Evolutionary conservation across 371 early-diverging fungal species (phyloP).

Genomic region (Mortierella sp.): DNA sequence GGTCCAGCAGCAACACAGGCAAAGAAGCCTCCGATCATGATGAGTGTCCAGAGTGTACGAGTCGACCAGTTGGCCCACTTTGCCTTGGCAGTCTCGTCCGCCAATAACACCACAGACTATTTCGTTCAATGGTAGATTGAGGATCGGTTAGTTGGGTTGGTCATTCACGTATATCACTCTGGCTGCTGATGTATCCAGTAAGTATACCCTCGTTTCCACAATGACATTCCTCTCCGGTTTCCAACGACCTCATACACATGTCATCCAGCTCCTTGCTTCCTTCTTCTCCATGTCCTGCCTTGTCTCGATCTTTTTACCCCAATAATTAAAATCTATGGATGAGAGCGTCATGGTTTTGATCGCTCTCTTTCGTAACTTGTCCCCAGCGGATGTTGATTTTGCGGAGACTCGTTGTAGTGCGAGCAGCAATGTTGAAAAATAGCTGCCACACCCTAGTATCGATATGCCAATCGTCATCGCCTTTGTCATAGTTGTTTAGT

Average conservation of each 20-base stretch:
- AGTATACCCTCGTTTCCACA: not conserved
- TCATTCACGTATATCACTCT: not conserved
- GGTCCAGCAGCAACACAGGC: constrained; percentile 86
- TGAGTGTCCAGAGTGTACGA: constrained; percentile 86
- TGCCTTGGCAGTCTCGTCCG: constrained; percentile 65
- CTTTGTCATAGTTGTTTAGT: not conserved
- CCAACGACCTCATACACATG: not conserved
- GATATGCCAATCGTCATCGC: constrained; percentile 7
- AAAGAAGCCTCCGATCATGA: constrained; percentile 92
- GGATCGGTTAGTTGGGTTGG: not conserved
- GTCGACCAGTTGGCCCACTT: constrained; percentile 87
- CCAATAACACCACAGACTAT: constrained; percentile 58
- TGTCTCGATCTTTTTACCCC: not conserved
- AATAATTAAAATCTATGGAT: not conserved
- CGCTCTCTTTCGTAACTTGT: not conserved
- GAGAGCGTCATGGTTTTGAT: constrained; percentile 5
- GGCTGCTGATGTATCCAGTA: not conserved
- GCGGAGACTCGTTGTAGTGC: not conserved
- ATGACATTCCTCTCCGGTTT: not conserved
- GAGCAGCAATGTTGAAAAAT: not conserved
- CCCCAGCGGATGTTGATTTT: not conserved
- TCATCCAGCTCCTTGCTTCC: not conserved
- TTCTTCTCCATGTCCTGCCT: not conserved
- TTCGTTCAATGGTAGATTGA: not conserved
- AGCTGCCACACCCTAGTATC: not conserved